Percentiles rank a stretch among this genome's conserved stretches.
These are phyloP conservation scores for Aspergillaceae sp. DNA, from an alignment of 2,329 filamentous ascomycete genomes.

Conservation along the genomic window DNA sequence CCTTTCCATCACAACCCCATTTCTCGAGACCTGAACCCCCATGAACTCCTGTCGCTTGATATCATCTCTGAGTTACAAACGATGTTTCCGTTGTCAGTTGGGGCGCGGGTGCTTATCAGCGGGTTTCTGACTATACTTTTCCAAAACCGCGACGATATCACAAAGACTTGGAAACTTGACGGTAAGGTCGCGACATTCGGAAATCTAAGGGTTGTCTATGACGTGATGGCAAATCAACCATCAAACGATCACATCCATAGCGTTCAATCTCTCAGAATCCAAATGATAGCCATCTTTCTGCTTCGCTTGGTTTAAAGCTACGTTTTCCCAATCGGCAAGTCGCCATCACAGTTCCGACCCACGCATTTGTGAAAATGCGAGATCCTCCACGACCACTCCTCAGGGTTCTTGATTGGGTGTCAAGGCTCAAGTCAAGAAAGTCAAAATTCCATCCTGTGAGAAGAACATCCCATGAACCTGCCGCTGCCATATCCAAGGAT, in stretches of 20 bases:
- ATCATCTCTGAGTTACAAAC: slow-evolving; percentile 6
- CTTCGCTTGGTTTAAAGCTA: slow-evolving; percentile 10
- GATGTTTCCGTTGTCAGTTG: slow-evolving; percentile 11
- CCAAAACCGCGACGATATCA: slow-evolving; percentile 5
- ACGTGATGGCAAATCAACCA: slow-evolving; percentile 7
- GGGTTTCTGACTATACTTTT: slow-evolving; percentile 11
- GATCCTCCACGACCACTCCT: slow-evolving; percentile 2
- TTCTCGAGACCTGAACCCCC: slow-evolving; percentile 5
- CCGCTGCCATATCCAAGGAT: neutral
- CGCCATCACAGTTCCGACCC: slow-evolving; percentile 9
- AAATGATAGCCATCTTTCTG: neutral
- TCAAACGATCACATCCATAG: slow-evolving; percentile 2
- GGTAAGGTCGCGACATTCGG: slow-evolving; percentile 10
- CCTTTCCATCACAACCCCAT: slow-evolving; percentile 8
- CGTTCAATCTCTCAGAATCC: slow-evolving; percentile 5
- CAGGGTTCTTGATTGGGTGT: neutral
- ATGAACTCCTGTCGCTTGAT: slow-evolving; percentile 6
- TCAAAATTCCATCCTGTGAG: slow-evolving; percentile 4
- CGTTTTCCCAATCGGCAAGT: slow-evolving; percentile 7
- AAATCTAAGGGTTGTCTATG: slow-evolving; percentile 8
- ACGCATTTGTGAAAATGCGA: slow-evolving; percentile 9
- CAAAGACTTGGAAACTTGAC: slow-evolving; percentile 9
- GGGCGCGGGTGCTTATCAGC: slow-evolving; percentile 9
- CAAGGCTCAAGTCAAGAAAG: slow-evolving; percentile 1
- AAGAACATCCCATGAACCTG: neutral